Evolutionary conservation across 2,329 filamentous ascomycete species (phyloP).

Genomic region (Epichloe coenophiala): DNA sequence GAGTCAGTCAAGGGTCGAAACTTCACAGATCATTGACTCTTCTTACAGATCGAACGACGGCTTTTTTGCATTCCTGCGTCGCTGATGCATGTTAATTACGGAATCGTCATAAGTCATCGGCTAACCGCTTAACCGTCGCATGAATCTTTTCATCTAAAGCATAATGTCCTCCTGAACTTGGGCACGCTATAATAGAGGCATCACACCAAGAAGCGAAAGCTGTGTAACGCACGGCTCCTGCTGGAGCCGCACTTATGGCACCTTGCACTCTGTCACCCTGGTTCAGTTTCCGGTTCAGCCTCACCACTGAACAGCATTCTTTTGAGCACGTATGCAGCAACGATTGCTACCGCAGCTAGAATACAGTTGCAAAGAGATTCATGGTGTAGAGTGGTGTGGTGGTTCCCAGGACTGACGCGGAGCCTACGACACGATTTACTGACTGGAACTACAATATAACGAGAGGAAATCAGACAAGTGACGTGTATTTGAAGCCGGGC

Average conservation of each 20-base stretch:
- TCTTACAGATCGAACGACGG: no score
- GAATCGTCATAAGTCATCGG: not conserved
- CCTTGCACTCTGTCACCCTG: constrained; percentile 43
- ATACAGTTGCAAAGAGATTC: constrained; percentile 49
- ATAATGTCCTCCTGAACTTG: not conserved
- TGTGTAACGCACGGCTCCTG: constrained; percentile 38
- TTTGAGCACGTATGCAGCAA: constrained; percentile 47
- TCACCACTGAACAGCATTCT: constrained; percentile 48
- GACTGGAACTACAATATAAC: no score
- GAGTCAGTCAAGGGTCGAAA: no score
- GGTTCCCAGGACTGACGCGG: no score
- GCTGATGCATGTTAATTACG: no score
- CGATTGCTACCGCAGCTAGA: constrained; percentile 49
- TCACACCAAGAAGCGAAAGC: constrained; percentile 53
- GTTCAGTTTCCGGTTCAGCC: constrained; percentile 58
- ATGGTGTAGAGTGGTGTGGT: no score
- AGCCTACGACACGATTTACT: no score
- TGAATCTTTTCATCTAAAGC: not conserved
- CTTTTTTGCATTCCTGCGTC: not conserved
- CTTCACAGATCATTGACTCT: not conserved
- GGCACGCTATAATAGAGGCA: not conserved
- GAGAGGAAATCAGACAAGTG: no score
- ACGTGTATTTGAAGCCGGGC: no score
- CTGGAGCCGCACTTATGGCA: constrained; percentile 39
- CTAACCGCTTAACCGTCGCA: not conserved